A percentile compares a stretch with the other conserved stretches of the same genome.
Conservation (phyloP, 2,329 filamentous ascomycete species). For the Dactylellina haptotyla region DNA sequence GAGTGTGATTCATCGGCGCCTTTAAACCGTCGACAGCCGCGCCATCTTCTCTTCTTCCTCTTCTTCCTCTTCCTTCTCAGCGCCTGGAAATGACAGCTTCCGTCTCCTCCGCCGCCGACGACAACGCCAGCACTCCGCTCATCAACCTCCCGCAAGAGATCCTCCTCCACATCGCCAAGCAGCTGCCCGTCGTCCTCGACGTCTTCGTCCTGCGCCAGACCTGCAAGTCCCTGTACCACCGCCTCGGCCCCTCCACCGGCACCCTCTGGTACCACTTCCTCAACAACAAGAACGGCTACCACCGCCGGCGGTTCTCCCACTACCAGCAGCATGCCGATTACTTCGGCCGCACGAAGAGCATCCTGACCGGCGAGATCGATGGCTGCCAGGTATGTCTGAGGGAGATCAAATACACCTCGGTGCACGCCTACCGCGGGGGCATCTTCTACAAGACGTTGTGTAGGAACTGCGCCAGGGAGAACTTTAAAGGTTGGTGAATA, state of each 20-base stretch:
- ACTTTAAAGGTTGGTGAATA: constrained; percentile 27
- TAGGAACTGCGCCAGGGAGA: constrained; percentile 4
- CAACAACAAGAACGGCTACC: constrained; percentile 17
- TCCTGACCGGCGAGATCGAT: constrained; percentile 2
- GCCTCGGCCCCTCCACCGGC: constrained; percentile 16
- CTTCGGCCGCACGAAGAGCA: background rate
- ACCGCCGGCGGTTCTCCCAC: constrained; percentile 9
- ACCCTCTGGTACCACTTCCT: constrained; percentile 35
- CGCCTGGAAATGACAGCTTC: background rate
- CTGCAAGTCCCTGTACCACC: constrained; percentile 23
- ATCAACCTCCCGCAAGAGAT: constrained; percentile 40
- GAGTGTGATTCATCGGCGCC: background rate
- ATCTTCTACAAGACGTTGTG: constrained; percentile 40
- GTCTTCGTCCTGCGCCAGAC: constrained; percentile 25
- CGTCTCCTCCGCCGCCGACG: background rate
- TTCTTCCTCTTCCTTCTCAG: background rate
- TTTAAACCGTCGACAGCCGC: constrained; percentile 11
- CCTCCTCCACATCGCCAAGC: constrained; percentile 29
- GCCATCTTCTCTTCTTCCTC: background rate
- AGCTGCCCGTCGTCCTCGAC: constrained; percentile 25
- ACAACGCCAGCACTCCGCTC: constrained; percentile 1
- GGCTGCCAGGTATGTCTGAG: constrained; percentile 33
- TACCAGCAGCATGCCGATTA: constrained; percentile 18
- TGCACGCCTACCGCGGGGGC: constrained; percentile 5
- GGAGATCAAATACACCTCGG: background rate